Base-by-base conservation (phyloP, 768 basidiomycete species). In the Multifurca ochricompacta region DNA sequence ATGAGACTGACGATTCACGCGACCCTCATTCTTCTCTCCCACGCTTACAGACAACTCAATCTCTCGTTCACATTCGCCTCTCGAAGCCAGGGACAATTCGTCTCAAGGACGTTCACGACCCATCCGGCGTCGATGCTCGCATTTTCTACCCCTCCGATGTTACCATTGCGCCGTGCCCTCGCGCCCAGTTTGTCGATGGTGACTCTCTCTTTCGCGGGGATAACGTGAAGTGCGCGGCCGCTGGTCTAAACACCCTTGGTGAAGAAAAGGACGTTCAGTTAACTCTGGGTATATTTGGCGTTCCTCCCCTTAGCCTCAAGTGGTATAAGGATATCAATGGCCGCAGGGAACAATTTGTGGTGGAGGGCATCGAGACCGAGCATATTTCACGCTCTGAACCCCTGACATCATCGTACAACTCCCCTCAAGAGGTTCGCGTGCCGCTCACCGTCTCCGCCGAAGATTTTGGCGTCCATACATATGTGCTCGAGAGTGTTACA, bases 141-240 rank as follows among this genome's bases (percentile, higher is more conserved):
- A 70, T 94, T n/a, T 68, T 77, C 51, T 74, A 77, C 50, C 72
- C 82, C 40, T 74, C 75, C 13, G 80, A 85, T 55, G 77, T 91
- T 30, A 76, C 79, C 0, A 73, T 95, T 40, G 88, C 84, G 11
- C 87, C 91, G 18, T 96, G 93, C 64, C 93, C 93, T 6, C 74
- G 71, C 4, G 90, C 83, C 4, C 77, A 78, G 60, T 93, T 92
- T 63, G 62, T 71, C 0, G 71, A 71, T 21, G 65, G 69, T 16
- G 68, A 76, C 25, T 69, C 75, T 47, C 71, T 76, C 52, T 64
- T 69, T 46, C 53, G 35, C 63, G 65, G 61, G 54, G 67, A 77
- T 44, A 71, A 78, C 14, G 66, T 83, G 51, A 81, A 79, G 32
- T 94, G 91, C 67, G 78, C 69, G 3, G 56, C 66, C 10, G 61